A percentile compares a stretch with the other conserved stretches of the same genome.
phyloP scores from a whole-genome alignment of 1,139 yeast species.

The Saccharomyces hybrid region DNA sequence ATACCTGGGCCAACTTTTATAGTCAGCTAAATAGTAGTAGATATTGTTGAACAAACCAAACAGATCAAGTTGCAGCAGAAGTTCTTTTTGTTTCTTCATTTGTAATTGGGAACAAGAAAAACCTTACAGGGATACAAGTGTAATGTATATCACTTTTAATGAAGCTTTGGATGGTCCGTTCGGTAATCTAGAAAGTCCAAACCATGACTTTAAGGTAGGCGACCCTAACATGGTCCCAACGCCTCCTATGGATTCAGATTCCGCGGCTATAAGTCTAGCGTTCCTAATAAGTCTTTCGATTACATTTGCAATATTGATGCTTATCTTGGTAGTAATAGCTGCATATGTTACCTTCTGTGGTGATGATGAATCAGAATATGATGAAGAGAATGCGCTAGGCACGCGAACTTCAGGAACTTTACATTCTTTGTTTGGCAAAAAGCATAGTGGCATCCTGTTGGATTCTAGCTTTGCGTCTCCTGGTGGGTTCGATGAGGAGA shows the following conservation, averaged over 20 bases:
- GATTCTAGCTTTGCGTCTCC: slow-evolving; percentile 35
- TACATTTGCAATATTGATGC: slow-evolving; percentile 35
- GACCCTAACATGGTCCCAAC: slow-evolving; percentile 4
- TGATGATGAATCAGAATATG: slow-evolving; percentile 26
- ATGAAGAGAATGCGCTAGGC: slow-evolving; percentile 24
- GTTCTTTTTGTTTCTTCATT: not conserved
- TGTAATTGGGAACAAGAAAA: not conserved
- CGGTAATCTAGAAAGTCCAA: not conserved
- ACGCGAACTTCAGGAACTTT: slow-evolving; percentile 8
- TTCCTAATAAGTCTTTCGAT: slow-evolving; percentile 37
- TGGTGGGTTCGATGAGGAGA: slow-evolving; percentile 35
- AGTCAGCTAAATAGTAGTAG: not conserved
- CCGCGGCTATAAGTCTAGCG: slow-evolving; percentile 34
- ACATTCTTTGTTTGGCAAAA: slow-evolving; percentile 20
- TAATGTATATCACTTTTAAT: not conserved
- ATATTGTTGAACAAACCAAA: not conserved
- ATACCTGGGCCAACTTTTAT: not conserved
- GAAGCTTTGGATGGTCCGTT: not conserved
- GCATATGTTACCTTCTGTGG: slow-evolving; percentile 36
- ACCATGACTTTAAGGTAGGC: not conserved
- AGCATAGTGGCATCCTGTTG: slow-evolving; percentile 23
- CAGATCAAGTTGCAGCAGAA: not conserved
- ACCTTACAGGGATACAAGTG: not conserved
- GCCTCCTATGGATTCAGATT: slow-evolving; percentile 31
- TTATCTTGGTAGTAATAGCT: slow-evolving; percentile 33